Percentiles rank a stretch among this genome's conserved stretches.
Conservation (phyloP, 176 grass and related monocot genomes). For the Carex pumila region DNA sequence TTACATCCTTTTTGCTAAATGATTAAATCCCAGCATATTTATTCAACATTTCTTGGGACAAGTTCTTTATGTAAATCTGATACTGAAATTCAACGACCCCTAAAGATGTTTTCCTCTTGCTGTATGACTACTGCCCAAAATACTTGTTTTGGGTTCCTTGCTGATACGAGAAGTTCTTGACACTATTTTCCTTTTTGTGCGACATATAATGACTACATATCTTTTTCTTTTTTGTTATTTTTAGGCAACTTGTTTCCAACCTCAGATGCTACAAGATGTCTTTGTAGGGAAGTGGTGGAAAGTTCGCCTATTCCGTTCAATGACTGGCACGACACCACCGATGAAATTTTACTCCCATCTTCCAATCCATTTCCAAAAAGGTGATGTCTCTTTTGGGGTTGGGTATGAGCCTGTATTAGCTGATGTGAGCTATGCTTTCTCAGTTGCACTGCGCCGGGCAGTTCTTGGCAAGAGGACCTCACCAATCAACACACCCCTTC, state of each 20-base stretch:
- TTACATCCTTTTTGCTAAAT: neutral
- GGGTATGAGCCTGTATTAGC: conserved; percentile 93
- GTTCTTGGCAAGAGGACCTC: conserved; percentile 78
- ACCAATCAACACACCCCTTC: conserved; percentile 37
- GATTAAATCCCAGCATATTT: neutral
- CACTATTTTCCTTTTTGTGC: neutral
- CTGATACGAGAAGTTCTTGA: too few species aligned
- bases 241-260: conserved; percentile 94
- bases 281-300: conserved; percentile 93
- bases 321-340: conserved; percentile 84
- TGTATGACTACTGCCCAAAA: neutral
- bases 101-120: neutral
- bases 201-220: neutral
- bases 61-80: conserved; percentile 9
- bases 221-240: conserved; percentile 8
- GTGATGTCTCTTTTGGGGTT: conserved; percentile 90
- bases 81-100: neutral
- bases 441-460: conserved; percentile 83
- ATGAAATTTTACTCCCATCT: conserved; percentile 75
- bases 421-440: conserved; percentile 97
- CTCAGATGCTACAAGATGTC: conserved; percentile 80
- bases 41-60: neutral
- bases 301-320: conserved; percentile 86
- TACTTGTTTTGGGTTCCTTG: neutral
- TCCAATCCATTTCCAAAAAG: conserved; percentile 73